phyloP scores from a whole-genome alignment of 371 early-diverging fungal species.

The Zychaea mexicana region DNA sequence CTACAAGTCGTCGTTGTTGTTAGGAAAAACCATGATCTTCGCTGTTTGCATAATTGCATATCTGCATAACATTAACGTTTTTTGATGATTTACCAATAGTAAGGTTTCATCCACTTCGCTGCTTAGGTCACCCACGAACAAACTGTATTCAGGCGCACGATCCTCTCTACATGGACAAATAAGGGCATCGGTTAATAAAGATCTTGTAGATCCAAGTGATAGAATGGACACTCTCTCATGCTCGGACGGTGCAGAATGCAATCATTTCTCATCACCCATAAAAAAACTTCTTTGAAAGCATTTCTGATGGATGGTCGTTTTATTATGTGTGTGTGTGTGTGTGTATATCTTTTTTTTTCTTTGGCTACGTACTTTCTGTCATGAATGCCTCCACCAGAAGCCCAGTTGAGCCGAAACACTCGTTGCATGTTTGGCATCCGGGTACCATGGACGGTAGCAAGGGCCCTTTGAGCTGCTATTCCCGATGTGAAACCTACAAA shows the following conservation, averaged over 20 bases:
- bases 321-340: no score
- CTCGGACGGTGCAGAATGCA: no score
- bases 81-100: constrained; percentile 61
- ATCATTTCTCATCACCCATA: no score
- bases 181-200: background rate
- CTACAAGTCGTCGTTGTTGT: constrained; percentile 69
- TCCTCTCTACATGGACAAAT: constrained; percentile 43
- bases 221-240: no score
- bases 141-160: constrained; percentile 73
- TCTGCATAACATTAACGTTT: background rate
- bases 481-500: constrained; percentile 70
- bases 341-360: background rate
- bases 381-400: constrained; percentile 62
- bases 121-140: constrained; percentile 88
- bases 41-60: no score
- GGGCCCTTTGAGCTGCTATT: constrained; percentile 27
- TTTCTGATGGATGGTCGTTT: no score
- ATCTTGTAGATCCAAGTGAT: no score
- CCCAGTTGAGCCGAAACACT: constrained; percentile 80
- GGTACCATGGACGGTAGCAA: constrained; percentile 70
- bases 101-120: constrained; percentile 74
- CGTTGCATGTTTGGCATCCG: constrained; percentile 78
- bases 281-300: no score
- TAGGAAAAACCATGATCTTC: no score
- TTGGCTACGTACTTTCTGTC: constrained; percentile 38